These are phyloP conservation scores for Xylariaceae sp. DNA, from an alignment of 2,329 filamentous ascomycete genomes.

Conservation along the genomic window DNA sequence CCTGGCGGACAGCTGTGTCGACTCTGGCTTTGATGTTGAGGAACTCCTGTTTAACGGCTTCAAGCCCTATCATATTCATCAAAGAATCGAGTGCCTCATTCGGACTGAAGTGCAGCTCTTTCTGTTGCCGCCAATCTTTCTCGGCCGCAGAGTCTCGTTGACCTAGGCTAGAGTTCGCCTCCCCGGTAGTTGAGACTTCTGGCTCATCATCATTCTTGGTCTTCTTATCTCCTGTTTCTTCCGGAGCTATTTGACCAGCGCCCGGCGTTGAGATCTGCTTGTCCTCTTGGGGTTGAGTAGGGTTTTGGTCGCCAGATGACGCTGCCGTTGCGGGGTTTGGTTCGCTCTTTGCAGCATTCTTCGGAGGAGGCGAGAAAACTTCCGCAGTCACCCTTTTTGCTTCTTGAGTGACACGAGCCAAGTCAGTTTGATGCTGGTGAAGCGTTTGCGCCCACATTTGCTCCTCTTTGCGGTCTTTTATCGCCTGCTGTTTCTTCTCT, in stretches of 20 bases:
- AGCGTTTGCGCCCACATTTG: not conserved
- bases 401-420: not conserved
- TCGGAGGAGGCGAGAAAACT: not conserved
- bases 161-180: not conserved
- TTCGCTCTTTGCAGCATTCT: not conserved
- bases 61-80: conserved; percentile 56
- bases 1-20: conserved; percentile 47
- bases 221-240: not conserved
- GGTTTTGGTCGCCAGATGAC: not conserved
- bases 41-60: conserved; percentile 53
- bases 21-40: conserved; percentile 52
- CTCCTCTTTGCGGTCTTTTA: not conserved
- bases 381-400: not conserved
- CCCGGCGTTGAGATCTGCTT: not conserved
- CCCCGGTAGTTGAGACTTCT: not conserved
- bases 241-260: not conserved
- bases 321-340: not conserved
- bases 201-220: not conserved
- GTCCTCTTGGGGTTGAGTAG: not conserved
- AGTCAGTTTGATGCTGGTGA: conserved; percentile 2
- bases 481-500: conserved; percentile 1
- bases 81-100: conserved; percentile 45
- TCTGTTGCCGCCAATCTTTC: conserved; percentile 7
- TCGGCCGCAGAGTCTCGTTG: conserved; percentile 1
- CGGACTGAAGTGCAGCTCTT: conserved; percentile 5